phyloP scores from a whole-genome alignment of 495 filamentous ascomycete genomes.

The Neurospora discreta region DNA sequence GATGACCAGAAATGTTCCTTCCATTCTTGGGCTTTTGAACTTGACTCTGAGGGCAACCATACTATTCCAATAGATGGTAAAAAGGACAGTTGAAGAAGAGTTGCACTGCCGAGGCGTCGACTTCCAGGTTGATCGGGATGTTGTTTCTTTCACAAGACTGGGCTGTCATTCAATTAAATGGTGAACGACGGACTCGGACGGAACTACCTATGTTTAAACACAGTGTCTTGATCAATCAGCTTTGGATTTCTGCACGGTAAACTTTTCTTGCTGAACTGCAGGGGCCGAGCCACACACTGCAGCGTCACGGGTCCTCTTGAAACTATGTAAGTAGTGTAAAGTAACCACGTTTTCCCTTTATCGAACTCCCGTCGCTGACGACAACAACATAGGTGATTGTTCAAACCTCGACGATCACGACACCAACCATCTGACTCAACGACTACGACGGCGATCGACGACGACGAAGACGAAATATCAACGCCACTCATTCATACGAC shows the following conservation, averaged over 20 bases:
- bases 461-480: background rate
- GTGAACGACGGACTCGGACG: no score
- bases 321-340: constrained; percentile 5
- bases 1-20: background rate
- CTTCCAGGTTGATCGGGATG: background rate
- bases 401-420: background rate
- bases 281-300: background rate
- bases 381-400: background rate
- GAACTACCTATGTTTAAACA: no score
- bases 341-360: constrained; percentile 17
- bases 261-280: background rate
- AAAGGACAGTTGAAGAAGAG: background rate
- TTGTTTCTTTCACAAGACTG: background rate
- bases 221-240: background rate
- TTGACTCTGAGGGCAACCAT: background rate
- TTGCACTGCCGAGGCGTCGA: background rate
- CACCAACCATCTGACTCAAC: background rate
- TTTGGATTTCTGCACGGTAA: background rate
- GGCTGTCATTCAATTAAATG: background rate
- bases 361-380: background rate
- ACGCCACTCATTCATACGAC: background rate
- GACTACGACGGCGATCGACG: background rate
- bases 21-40: background rate
- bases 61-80: background rate
- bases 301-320: constrained; percentile 4